Conservation (phyloP, 2,329 filamentous ascomycete species). For the Calonectria hawksworthii region DNA sequence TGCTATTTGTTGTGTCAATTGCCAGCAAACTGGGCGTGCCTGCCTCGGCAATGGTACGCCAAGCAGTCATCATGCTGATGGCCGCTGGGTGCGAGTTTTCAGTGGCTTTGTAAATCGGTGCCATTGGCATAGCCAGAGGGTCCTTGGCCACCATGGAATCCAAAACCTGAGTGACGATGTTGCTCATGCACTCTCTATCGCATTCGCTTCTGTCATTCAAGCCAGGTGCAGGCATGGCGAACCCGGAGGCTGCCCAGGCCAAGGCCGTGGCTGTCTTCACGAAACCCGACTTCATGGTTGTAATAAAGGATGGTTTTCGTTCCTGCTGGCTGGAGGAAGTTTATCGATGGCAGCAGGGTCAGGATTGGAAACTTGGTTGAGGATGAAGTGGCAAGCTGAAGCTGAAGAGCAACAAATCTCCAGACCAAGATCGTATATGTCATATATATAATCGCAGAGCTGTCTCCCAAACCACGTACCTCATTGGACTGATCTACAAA, state of each 20-base stretch:
- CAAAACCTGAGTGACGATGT: slow-evolving; percentile 18
- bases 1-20: slow-evolving; percentile 18
- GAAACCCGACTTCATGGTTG: neutral
- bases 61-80: slow-evolving; percentile 23
- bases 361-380: neutral
- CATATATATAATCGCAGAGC: neutral
- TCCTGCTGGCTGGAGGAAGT: neutral
- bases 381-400: neutral
- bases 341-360: neutral
- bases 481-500: neutral
- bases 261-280: neutral
- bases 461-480: neutral
- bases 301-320: neutral
- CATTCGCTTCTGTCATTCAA: neutral
- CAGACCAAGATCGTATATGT: neutral
- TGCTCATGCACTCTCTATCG: slow-evolving; percentile 11
- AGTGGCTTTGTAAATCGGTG: slow-evolving; percentile 18
- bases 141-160: slow-evolving; percentile 23
- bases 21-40: slow-evolving; percentile 18
- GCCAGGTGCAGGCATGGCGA: neutral
- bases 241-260: slow-evolving; percentile 1
- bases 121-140: slow-evolving; percentile 14
- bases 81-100: slow-evolving; percentile 29
- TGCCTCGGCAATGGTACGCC: slow-evolving; percentile 22
- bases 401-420: neutral